Evolutionary conservation across 2,329 filamentous ascomycete species (phyloP).

Genomic region (Knoxdaviesia proteae): DNA sequence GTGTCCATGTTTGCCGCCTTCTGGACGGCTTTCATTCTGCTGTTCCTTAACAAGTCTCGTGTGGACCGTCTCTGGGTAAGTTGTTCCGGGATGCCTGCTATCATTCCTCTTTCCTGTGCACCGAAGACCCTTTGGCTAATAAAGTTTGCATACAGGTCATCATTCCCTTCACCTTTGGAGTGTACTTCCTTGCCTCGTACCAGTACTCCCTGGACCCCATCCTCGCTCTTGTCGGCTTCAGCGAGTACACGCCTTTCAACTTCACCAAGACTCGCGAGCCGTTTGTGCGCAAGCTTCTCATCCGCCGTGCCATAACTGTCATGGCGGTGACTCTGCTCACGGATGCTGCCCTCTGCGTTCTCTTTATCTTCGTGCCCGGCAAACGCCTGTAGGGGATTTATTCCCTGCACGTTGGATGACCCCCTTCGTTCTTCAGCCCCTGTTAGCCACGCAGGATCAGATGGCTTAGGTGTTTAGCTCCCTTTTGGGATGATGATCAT

Average conservation of each 20-base stretch:
- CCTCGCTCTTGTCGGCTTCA: conserved; percentile 70
- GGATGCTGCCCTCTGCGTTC: conserved; percentile 60
- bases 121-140: conserved; percentile 5
- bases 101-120: neutral
- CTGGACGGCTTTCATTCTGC: conserved; percentile 84
- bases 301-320: conserved; percentile 66
- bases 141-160: conserved; percentile 28
- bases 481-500: neutral
- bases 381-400: conserved; percentile 39
- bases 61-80: conserved; percentile 67
- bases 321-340: conserved; percentile 54
- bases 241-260: conserved; percentile 91
- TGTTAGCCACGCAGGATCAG: neutral
- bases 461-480: neutral
- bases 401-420: no score
- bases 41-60: conserved; percentile 66
- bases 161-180: conserved; percentile 74
- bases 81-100: conserved; percentile 6
- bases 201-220: conserved; percentile 91
- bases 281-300: conserved; percentile 70
- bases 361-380: conserved; percentile 91
- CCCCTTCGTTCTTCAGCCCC: no score
- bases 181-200: conserved; percentile 77
- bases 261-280: conserved; percentile 78
- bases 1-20: conserved; percentile 77